phyloP scores from a whole-genome alignment of 768 basidiomycete genomes.

The Boletus pseudo-olivaceus region DNA sequence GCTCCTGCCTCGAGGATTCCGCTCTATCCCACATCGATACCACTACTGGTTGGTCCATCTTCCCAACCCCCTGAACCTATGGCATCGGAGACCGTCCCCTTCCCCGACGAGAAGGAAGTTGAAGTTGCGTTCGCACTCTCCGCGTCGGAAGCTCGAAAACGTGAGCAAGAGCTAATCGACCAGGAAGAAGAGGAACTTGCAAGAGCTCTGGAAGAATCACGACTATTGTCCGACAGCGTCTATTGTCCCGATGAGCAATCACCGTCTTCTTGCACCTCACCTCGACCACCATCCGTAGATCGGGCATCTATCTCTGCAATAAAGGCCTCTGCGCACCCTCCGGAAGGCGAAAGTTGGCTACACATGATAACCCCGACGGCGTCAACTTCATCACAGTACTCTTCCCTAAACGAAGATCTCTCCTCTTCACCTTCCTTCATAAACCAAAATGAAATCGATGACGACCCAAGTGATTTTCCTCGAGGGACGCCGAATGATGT shows the following conservation, averaged over 20 bases:
- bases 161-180: conserved; percentile 22
- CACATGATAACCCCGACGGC: conserved; percentile 27
- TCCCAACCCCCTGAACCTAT: conserved; percentile 2
- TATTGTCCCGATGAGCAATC: conserved; percentile 10
- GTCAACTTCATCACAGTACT: conserved; percentile 20
- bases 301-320: conserved; percentile 16
- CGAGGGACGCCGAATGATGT: conserved; percentile 4
- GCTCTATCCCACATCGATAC: conserved; percentile 33
- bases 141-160: conserved; percentile 35
- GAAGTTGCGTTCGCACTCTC: conserved; percentile 48
- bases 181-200: conserved; percentile 66
- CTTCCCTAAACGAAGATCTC: conserved; percentile 22
- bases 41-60: conserved; percentile 15
- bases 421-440: conserved; percentile 23
- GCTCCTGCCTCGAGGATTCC: conserved; percentile 23
- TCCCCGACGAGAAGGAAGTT: conserved; percentile 42
- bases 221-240: conserved; percentile 15
- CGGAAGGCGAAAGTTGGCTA: conserved; percentile 32
- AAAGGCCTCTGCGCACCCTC: conserved; percentile 14
- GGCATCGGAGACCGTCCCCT: conserved; percentile 12
- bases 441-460: conserved; percentile 15
- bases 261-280: conserved; percentile 6
- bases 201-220: conserved; percentile 57
- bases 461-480: conserved; percentile 1
- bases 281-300: conserved; percentile 8